Conservation (phyloP, 2,329 filamentous ascomycete species). For the Exophiala sp. region DNA sequence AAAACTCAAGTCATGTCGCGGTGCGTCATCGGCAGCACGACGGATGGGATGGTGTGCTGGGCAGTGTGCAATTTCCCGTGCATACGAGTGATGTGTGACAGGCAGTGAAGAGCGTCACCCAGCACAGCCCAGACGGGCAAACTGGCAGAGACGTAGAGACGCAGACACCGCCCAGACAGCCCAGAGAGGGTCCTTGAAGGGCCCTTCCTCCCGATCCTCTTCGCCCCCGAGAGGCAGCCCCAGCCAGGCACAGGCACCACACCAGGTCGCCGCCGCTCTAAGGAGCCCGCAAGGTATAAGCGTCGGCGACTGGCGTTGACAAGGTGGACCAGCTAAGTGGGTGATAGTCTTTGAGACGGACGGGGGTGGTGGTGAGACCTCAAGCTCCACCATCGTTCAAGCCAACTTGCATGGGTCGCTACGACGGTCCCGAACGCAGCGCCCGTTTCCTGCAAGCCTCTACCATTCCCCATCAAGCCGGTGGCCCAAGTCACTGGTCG, state of each 20-base stretch:
- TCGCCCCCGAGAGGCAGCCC: slow-evolving; percentile 3
- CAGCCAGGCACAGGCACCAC: no score
- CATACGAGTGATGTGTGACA: slow-evolving; percentile 24
- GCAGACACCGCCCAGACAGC: background rate
- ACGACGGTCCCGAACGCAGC: slow-evolving; percentile 28
- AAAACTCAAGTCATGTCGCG: slow-evolving; percentile 1
- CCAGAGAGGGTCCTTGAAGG: background rate
- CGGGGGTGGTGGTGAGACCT: slow-evolving; percentile 24
- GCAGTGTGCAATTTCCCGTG: slow-evolving; percentile 26
- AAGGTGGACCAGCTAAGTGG: slow-evolving; percentile 25
- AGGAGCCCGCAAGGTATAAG: background rate
- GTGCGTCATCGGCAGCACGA: slow-evolving; percentile 17
- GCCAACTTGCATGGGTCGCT: slow-evolving; percentile 23
- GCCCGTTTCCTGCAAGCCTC: slow-evolving; percentile 24
- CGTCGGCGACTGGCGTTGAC: slow-evolving; percentile 15
- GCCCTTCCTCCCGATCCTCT: background rate
- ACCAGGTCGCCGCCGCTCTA: slow-evolving; percentile 26
- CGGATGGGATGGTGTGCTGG: slow-evolving; percentile 14
- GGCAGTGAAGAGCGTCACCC: slow-evolving; percentile 19
- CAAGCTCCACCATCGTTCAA: slow-evolving; percentile 20
- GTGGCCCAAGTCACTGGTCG: slow-evolving; percentile 25
- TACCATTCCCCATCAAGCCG: slow-evolving; percentile 15
- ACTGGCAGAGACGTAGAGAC: background rate
- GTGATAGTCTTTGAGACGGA: slow-evolving; percentile 29
- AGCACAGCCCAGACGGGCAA: slow-evolving; percentile 16